phyloP scores from a whole-genome alignment of 2,329 filamentous ascomycete genomes.

The Fusarium tjaetaba region DNA sequence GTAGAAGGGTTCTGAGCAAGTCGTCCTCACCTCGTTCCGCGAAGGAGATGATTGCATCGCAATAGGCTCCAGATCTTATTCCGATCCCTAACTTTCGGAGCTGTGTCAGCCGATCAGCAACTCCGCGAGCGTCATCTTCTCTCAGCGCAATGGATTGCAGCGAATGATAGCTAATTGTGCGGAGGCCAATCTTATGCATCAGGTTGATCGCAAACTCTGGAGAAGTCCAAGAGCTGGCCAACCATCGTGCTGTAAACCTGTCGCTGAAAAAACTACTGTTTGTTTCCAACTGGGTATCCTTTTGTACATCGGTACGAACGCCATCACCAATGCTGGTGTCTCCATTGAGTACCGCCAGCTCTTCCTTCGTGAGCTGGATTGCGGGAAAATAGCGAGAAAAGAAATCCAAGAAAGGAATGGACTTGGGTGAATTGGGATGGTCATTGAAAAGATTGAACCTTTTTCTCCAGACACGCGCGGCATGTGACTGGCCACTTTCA shows the following conservation, averaged over 20 bases:
- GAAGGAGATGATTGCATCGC: conserved; percentile 71
- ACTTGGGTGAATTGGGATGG: conserved; percentile 52
- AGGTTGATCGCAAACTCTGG: conserved; percentile 77
- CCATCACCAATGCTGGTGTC: neutral
- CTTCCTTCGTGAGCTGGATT: conserved; percentile 50
- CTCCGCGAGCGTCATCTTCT: conserved; percentile 63
- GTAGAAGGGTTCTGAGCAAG: conserved; percentile 57
- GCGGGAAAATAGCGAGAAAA: conserved; percentile 57
- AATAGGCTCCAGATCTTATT: conserved; percentile 71
- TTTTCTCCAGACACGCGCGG: conserved; percentile 61
- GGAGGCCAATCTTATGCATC: conserved; percentile 75
- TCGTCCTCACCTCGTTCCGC: conserved; percentile 65
- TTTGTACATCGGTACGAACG: neutral
- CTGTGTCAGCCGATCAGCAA: conserved; percentile 68
- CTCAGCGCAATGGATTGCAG: conserved; percentile 80
- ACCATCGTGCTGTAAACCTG: conserved; percentile 80
- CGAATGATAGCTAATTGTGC: conserved; percentile 77
- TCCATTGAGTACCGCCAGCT: conserved; percentile 43
- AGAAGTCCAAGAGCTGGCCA: conserved; percentile 77
- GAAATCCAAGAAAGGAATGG: conserved; percentile 60
- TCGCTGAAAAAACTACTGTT: conserved; percentile 44
- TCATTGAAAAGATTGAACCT: conserved; percentile 55
- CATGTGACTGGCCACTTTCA: conserved; percentile 54
- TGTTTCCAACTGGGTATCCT: neutral
- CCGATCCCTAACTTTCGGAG: conserved; percentile 71